These are phyloP conservation scores for Tolypocladium tundrense DNA, from an alignment of 2,329 filamentous ascomycete genomes.

Conservation along the genomic window DNA sequence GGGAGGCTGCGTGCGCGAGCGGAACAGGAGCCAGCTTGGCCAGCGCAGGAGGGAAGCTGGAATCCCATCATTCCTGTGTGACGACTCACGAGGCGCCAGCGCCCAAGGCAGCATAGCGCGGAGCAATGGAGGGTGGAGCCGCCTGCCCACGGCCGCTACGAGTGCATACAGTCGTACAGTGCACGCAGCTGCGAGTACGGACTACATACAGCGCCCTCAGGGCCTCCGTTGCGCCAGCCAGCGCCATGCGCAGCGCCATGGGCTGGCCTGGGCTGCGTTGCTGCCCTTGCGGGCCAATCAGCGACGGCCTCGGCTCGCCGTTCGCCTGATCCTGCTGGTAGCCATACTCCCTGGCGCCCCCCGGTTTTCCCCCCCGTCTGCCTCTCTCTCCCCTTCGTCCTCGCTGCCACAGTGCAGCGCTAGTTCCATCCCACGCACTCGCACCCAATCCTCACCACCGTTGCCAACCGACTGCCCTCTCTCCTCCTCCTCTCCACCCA, in stretches of 20 bases:
- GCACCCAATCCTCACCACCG: background rate
- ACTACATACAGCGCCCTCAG: background rate
- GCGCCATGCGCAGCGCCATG: background rate
- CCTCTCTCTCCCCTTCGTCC: background rate
- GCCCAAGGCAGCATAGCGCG: background rate
- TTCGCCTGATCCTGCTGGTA: background rate
- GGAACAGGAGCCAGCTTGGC: background rate
- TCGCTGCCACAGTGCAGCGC: background rate
- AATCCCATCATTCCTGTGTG: background rate
- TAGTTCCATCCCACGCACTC: background rate
- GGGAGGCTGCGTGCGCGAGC: background rate
- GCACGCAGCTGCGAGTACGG: background rate
- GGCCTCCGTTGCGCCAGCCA: background rate
- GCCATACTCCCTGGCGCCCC: background rate
- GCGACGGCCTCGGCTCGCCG: background rate
- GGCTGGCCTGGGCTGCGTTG: background rate
- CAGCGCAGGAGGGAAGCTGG: background rate
- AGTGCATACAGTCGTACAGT: background rate
- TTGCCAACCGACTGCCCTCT: background rate
- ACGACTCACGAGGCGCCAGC: background rate
- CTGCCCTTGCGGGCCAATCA: background rate
- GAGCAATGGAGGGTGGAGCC: background rate
- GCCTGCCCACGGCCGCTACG: background rate
- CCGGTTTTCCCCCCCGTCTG: background rate
- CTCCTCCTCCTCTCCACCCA: background rate